Base-by-base conservation (phyloP, 495 filamentous ascomycete species). In the Podospora pseudocomata region DNA sequence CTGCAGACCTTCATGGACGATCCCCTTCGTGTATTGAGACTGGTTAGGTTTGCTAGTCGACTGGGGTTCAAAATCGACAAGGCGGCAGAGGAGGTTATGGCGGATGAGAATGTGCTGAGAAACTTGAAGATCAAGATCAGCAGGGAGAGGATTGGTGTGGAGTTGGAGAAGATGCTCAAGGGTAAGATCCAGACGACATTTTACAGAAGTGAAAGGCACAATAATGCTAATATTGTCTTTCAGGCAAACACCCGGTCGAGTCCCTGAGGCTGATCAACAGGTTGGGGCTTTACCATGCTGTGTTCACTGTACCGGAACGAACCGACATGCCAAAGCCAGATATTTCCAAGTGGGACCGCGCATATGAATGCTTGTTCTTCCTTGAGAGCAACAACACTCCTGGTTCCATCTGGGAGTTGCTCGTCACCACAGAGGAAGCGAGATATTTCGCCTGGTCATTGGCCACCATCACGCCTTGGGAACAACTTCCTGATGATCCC, bases 1-100 rank as follows among this genome's bases (percentile, higher is more conserved):
- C 87, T 91, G 65, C 90, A 96, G 73, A 99, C 95, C 0, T 99
- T 99, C 80, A 89, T 87, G 76, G 95, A 99, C 73, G 95, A 99
- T 74, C 95, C 95, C 11, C 80, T 99, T 30, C 86, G 95, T 2
- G 89, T 98, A n/a, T 83, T 99, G 66, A 85, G 95, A 70, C 79
- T 97, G 59, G 89, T 99, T 44, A 85, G 95, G 62, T 98, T 99
- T 79, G 92, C 94, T 3, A 96, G 91, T 71, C 82, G 94, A 32
- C 81, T 98, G 55, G 87, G 84, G 49, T 99, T 96, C 73, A 75
- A 74, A 13, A 96, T 98, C 64, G 91, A 92, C 66, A 69, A 76
- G 0, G 82, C 86, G 60, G 88, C 89, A 0, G 86, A 90, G 75
- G 64, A 76, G 39, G 89, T 89, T 3, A 99, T 99, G 96, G 84